Conservation (phyloP, 2,329 filamentous ascomycete genomes). For the Trichoderma gracile region DNA sequence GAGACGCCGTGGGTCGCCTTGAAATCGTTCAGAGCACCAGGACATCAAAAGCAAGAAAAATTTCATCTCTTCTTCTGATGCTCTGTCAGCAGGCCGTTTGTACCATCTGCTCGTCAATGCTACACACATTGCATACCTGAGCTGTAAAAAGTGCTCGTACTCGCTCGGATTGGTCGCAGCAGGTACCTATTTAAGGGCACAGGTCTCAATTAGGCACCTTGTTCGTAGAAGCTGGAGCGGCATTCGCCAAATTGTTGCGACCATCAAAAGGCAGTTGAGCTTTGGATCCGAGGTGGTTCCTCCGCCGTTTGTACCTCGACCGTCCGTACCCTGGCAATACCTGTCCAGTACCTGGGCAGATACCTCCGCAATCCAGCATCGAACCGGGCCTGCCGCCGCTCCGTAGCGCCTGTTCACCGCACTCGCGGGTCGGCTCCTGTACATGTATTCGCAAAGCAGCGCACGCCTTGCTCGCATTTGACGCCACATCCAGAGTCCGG, state of each 20-base stretch:
- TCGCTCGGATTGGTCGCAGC: too few species aligned
- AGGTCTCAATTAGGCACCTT: too few species aligned
- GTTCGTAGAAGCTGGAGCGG: too few species aligned
- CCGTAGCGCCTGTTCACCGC: conserved; percentile 2
- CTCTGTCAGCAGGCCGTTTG: conserved; percentile 7
- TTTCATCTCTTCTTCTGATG: not conserved
- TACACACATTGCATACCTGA: not conserved
- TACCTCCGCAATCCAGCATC: not conserved
- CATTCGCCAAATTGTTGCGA: too few species aligned
- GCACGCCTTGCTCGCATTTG: not conserved
- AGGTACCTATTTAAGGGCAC: too few species aligned
- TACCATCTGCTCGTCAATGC: conserved; percentile 9
- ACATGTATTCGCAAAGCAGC: conserved; percentile 7
- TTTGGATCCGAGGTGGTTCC: too few species aligned
- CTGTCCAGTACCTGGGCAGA: not conserved
- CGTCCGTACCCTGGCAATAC: not conserved
- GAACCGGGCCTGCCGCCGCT: not conserved
- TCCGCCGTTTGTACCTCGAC: too few species aligned
- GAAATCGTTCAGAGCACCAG: conserved; percentile 1
- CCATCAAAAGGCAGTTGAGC: too few species aligned
- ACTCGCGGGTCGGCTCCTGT: conserved; percentile 14
- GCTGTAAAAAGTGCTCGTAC: not conserved
- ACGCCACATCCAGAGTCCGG: not conserved
- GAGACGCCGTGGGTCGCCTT: conserved; percentile 20
- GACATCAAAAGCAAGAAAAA: not conserved